Base-by-base conservation (phyloP, 1,139 yeast genomes). In the Yamadazyma oceani region DNA sequence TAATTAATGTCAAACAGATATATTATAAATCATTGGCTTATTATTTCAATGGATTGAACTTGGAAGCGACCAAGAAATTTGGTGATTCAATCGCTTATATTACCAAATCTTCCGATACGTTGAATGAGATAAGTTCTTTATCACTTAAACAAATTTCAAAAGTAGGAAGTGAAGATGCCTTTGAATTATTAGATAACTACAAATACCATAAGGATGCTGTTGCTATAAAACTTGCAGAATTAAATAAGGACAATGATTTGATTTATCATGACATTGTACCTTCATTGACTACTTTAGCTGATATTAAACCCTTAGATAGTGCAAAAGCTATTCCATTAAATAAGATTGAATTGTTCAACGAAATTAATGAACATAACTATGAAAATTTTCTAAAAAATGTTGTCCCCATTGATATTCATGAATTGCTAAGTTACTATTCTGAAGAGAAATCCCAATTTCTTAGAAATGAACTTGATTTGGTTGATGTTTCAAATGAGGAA, bases 401-500 rank as follows among this genome's bases (percentile, higher is more conserved):
- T 17, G 82, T 92, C 7, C 97, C 98, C 2, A 69, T 89, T 51
- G 78, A 82, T 32, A 87, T 90, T 25, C 96, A 89, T 55, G 96
- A 90, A 56, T 80, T 86, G 51, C 76, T 87, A 40, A 87, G 96
- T 49, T 70, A 80, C 47, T 92, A 92, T 57, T 85, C 96, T 0
- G 98, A 92, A 55, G 90, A 86, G 55, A 86, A 88, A 59, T 90
- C 96, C 0, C 81, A 79, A 44, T 62, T 87, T 36, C 63, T 89
- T 37, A 73, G 98, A 49, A 73, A 69, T 38, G 92, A 87, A 53
- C 72, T 82, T 34, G 97, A 89, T 44, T 73, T 75, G 46, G 77
- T 81, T 21, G 92, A 86, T 40, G 75, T 88, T 11, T 86, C 96
- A 0, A 80, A 88, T 46, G 85, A 87, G 56, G 95, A 89, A 53